A percentile compares a stretch with the other conserved stretches of the same genome.
These are phyloP conservation scores for Gilbertella persicaria DNA, from an alignment of 371 early-diverging fungal genomes.

Conservation along the genomic window DNA sequence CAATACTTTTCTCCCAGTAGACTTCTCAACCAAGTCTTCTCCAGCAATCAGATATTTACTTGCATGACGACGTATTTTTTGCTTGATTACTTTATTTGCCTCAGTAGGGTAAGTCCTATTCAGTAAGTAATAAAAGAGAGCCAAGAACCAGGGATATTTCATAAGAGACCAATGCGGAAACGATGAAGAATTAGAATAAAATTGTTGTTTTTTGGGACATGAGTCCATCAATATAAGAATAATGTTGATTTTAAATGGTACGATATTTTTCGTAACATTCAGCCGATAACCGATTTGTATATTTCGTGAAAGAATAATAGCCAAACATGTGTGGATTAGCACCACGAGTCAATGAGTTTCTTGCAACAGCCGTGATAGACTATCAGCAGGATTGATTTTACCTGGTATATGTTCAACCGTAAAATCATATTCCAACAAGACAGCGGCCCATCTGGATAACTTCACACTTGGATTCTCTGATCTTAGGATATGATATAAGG, in stretches of 20 bases:
- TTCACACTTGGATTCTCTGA: slow-evolving; percentile 5
- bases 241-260: background rate
- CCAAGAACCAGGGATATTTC: slow-evolving; percentile 4
- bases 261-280: background rate
- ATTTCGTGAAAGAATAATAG: background rate
- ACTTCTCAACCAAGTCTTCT: background rate
- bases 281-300: background rate
- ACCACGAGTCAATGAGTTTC: background rate
- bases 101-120: slow-evolving; percentile 8
- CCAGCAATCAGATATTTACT: slow-evolving; percentile 8
- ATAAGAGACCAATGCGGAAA: background rate
- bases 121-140: slow-evolving; percentile 2
- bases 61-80: slow-evolving; percentile 4
- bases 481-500: slow-evolving; percentile 7
- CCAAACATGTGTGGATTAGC: background rate
- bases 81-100: background rate
- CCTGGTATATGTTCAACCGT: slow-evolving; percentile 3
- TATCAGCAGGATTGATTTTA: slow-evolving; percentile 12
- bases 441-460: slow-evolving; percentile 11
- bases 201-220: background rate
- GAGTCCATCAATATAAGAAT: background rate
- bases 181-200: background rate
- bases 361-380: slow-evolving; percentile 2
- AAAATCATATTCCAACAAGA: slow-evolving; percentile 15
- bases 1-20: slow-evolving; percentile 6